Evolutionary conservation across 345 rosid genomes (phyloP), one percentile per base, ranked within the genome.

Genomic region (Hibiscus trionum): DNA sequence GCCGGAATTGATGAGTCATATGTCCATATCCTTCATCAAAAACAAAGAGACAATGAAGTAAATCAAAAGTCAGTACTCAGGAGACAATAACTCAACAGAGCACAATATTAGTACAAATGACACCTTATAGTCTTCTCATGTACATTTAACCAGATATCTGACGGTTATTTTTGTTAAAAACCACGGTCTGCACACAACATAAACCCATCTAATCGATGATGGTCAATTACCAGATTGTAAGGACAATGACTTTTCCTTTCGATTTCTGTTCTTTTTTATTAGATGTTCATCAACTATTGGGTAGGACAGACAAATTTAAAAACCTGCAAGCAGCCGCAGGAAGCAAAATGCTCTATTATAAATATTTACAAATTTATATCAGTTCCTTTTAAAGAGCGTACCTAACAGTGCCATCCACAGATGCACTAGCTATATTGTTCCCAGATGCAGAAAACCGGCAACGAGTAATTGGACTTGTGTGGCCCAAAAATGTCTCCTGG

Each of bases 401-500:
- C 93, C 93, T 89, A 83, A 89, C 91, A 35, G 93, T 89, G 71
- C 93, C 93, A 80, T 87, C 91, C 67, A 75, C 80, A 57, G 93
- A 89, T 71, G 93, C 93, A 78, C 91, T 89, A 67, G 91, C 91
- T 73, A 89, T 87, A 72, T 89, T 87, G 84, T 83, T 81, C 63
- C 93, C 93, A 71, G 93, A 85, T 57, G 89, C 89, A 79, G 93
- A 89, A 85, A 87, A 87, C 52, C 88, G 86, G 77, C 89, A 89
- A 26, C 89, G 71, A 46, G 88, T 84, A 73, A 89, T 87, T 66
- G 91, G 86, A 75, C 88, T 88, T 16, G 93, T 87, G 78, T 87
- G 91, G 72, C 93, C 93, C 72, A 89, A 72, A 85, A 89, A 89
- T 19, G 89, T 85, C 70, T 89, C 91, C 93, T 89, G 53, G 50